These are phyloP conservation scores for Penicillium chermesinum DNA, from an alignment of 495 filamentous ascomycete genomes.

Conservation along the genomic window DNA sequence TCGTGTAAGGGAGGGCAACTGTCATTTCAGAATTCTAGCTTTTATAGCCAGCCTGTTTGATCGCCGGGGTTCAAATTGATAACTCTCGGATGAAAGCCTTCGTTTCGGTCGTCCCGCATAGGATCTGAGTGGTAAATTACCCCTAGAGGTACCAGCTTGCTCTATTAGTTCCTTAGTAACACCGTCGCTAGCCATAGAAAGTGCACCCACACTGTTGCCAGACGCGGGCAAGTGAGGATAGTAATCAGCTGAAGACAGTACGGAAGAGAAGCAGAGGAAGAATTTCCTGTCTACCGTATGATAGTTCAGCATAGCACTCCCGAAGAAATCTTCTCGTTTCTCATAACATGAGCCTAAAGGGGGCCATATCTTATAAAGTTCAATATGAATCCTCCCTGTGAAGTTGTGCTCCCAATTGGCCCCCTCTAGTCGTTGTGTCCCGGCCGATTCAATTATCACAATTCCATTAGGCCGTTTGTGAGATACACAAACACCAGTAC, in stretches of 20 bases:
- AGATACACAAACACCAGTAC: constrained; percentile 2
- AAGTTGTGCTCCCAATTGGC: constrained; percentile 6
- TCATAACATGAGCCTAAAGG: constrained; percentile 8
- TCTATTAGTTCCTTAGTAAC: constrained; percentile 3
- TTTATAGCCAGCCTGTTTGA: constrained; percentile 6
- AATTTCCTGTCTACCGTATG: constrained; percentile 8
- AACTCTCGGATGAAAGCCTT: not conserved
- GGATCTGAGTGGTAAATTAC: not conserved
- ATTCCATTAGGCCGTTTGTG: constrained; percentile 1
- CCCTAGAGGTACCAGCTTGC: constrained; percentile 1
- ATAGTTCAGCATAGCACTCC: constrained; percentile 1
- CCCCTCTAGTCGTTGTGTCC: not conserved
- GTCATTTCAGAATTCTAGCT: not conserved
- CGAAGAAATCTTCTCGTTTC: constrained; percentile 8
- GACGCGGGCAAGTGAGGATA: constrained; percentile 1
- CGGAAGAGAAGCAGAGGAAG: constrained; percentile 9
- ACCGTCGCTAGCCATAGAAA: constrained; percentile 5
- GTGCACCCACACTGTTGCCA: constrained; percentile 1
- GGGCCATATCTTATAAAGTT: constrained; percentile 9
- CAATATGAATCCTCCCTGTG: constrained; percentile 3
- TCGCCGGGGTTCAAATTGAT: constrained; percentile 4
- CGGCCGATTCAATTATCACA: constrained; percentile 6
- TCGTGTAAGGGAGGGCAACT: constrained; percentile 1
- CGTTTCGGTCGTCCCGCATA: constrained; percentile 4
- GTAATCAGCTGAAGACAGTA: constrained; percentile 9